A percentile compares a stretch with the other conserved stretches of the same genome.
phyloP scores from a whole-genome alignment of 495 filamentous ascomycete genomes.

The Neurospora pannonica region DNA sequence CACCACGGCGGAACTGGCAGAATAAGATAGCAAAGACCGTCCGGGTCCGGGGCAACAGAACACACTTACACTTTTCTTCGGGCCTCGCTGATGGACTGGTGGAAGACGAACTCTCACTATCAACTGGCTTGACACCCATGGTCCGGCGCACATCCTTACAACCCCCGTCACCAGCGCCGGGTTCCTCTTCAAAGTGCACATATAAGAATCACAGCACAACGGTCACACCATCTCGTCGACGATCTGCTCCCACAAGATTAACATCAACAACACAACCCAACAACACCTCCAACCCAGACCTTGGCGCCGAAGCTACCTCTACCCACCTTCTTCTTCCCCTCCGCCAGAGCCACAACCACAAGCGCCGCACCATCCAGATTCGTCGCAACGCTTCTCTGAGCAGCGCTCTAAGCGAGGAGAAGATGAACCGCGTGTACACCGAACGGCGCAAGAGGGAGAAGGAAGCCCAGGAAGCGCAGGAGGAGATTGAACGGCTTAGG shows the following conservation, averaged over 20 bases:
- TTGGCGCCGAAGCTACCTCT: conserved; percentile 8
- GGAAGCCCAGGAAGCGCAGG: conserved; percentile 23
- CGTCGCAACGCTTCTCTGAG: conserved; percentile 45
- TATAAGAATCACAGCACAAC: neutral
- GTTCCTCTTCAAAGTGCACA: neutral
- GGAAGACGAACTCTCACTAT: conserved; percentile 20
- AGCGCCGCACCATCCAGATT: conserved; percentile 61
- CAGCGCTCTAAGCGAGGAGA: conserved; percentile 52
- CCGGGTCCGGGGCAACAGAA: neutral
- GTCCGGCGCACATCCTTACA: conserved; percentile 48
- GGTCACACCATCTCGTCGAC: neutral
- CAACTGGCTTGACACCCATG: conserved; percentile 62
- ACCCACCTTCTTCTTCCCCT: conserved; percentile 49
- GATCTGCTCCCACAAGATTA: neutral
- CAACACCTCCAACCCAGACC: conserved; percentile 20
- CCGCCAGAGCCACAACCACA: conserved; percentile 52
- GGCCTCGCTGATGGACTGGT: neutral
- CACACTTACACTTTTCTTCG: neutral
- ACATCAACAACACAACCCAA: conserved; percentile 12
- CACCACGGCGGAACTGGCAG: neutral
- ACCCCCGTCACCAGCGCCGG: conserved; percentile 29
- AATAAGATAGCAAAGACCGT: neutral
- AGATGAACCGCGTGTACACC: conserved; percentile 51
- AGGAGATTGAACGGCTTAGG: conserved; percentile 41
- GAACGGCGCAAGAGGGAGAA: conserved; percentile 41